These are phyloP conservation scores for Hymenotorrendiella dingleyae DNA, from an alignment of 2,329 filamentous ascomycete genomes.

Conservation along the genomic window DNA sequence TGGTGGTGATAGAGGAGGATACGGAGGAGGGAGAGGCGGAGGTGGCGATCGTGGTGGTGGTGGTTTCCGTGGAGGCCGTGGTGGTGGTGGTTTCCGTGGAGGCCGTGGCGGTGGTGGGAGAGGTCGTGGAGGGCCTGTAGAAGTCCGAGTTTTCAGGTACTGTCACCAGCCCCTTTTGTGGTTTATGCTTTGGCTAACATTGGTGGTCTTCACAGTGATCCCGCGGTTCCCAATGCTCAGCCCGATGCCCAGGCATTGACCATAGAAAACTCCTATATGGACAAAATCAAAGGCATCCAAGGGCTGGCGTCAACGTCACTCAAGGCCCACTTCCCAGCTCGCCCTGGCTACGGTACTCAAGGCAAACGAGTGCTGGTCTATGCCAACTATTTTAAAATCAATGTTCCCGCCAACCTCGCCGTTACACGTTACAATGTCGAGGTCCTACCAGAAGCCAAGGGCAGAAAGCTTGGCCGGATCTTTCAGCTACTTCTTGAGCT, in stretches of 20 bases:
- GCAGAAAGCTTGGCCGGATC: slow-evolving; percentile 25
- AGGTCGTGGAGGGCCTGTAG: slow-evolving; percentile 24
- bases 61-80: slow-evolving; percentile 23
- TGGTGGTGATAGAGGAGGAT: slow-evolving; percentile 27
- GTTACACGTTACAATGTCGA: slow-evolving; percentile 28
- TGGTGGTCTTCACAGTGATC: slow-evolving; percentile 14
- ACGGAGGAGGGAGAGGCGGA: slow-evolving; percentile 25
- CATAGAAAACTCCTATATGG: slow-evolving; percentile 29
- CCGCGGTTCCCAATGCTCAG: slow-evolving; percentile 14
- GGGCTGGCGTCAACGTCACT: slow-evolving; percentile 16
- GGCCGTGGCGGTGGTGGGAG: slow-evolving; percentile 28
- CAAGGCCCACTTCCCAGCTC: slow-evolving; percentile 17
- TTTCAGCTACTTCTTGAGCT: slow-evolving; percentile 28
- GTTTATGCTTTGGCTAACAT: slow-evolving; percentile 1
- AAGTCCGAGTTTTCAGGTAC: slow-evolving; percentile 23
- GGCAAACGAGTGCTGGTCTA: slow-evolving; percentile 25
- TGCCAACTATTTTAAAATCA: slow-evolving; percentile 29
- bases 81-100: slow-evolving; percentile 23
- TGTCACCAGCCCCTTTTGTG: slow-evolving; percentile 8
- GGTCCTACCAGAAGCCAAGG: slow-evolving; percentile 20
- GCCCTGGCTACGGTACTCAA: slow-evolving; percentile 27
- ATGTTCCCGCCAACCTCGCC: slow-evolving; percentile 15
- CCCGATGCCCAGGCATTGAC: slow-evolving; percentile 24
- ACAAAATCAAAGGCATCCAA: slow-evolving; percentile 14
- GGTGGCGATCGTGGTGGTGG: slow-evolving; percentile 27